Conservation (phyloP, 257 asterid genomes). For the Primulina huaijiensis region DNA sequence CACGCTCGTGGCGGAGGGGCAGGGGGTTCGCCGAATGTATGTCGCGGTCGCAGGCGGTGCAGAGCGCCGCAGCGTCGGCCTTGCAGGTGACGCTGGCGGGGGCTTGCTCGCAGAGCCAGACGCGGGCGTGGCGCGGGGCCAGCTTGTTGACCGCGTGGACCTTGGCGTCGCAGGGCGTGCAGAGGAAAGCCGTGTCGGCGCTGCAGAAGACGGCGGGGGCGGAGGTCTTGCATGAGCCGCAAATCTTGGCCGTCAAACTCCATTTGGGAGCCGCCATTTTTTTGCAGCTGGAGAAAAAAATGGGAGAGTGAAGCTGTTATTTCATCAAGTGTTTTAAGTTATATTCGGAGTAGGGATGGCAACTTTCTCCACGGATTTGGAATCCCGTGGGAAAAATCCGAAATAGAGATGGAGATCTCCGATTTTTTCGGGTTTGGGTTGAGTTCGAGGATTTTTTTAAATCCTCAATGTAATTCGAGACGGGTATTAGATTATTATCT, state of each 20-base stretch:
- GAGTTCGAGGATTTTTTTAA: no score
- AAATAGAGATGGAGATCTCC: no score
- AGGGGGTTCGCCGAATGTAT: conserved; percentile 65
- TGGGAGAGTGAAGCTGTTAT: background rate
- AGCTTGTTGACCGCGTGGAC: conserved; percentile 3
- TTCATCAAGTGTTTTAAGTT: background rate
- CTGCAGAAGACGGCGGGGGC: background rate
- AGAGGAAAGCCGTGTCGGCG: conserved; percentile 10
- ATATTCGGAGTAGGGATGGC: background rate
- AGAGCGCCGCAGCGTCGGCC: conserved; percentile 64
- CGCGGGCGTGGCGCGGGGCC: conserved; percentile 35
- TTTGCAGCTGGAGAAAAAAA: background rate
- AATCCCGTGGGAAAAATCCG: no score
- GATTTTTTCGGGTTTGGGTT: no score
- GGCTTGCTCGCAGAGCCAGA: conserved; percentile 52
- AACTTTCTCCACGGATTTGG: no score
- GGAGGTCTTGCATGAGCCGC: background rate
- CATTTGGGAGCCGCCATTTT: background rate
- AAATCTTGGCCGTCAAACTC: background rate
- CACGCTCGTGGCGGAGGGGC: conserved; percentile 61
- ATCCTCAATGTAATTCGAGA: no score
- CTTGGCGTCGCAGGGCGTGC: conserved; percentile 13
- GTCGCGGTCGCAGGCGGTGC: conserved; percentile 55
- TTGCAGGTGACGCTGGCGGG: conserved; percentile 59
- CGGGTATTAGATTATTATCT: no score